Percentiles rank a stretch among this genome's conserved stretches.
Conservation (phyloP, 2,329 filamentous ascomycete species). For the Paecilomyces niveus region DNA sequence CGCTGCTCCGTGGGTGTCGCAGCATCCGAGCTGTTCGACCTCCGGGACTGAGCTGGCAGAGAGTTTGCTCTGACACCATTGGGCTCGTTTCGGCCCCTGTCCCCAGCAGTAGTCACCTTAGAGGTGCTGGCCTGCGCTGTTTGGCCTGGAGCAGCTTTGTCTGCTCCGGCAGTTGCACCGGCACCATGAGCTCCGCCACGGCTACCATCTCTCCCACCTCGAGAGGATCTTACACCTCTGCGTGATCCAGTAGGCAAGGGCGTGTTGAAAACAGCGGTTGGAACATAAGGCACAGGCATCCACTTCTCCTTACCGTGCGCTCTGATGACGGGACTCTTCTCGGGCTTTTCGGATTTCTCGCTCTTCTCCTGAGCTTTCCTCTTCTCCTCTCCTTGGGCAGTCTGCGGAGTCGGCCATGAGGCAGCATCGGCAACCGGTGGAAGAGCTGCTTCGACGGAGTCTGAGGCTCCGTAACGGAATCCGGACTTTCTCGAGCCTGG, state of each 20-base stretch:
- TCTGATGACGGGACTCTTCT: constrained; percentile 53
- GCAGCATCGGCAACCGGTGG: constrained; percentile 69
- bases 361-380: constrained; percentile 62
- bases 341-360: constrained; percentile 52
- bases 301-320: constrained; percentile 70
- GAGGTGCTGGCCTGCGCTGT: constrained; percentile 14
- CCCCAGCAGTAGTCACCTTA: constrained; percentile 24
- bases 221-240: constrained; percentile 49
- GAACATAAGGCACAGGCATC: constrained; percentile 75
- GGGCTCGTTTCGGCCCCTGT: constrained; percentile 29
- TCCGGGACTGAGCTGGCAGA: constrained; percentile 29
- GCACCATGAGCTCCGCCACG: constrained; percentile 37
- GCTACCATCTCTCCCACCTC: constrained; percentile 47
- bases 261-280: constrained; percentile 79
- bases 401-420: constrained; percentile 87
- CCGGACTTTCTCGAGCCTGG: constrained; percentile 14
- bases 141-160: constrained; percentile 27
- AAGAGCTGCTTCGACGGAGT: constrained; percentile 27
- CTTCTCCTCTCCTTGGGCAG: constrained; percentile 67
- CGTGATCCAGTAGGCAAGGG: constrained; percentile 52
- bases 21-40: constrained; percentile 28
- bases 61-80: constrained; percentile 32
- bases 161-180: constrained; percentile 19
- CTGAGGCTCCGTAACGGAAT: constrained; percentile 7
- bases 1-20: constrained; percentile 22